Conservation (phyloP, 345 rosid species). For the Populus pruinosa region DNA sequence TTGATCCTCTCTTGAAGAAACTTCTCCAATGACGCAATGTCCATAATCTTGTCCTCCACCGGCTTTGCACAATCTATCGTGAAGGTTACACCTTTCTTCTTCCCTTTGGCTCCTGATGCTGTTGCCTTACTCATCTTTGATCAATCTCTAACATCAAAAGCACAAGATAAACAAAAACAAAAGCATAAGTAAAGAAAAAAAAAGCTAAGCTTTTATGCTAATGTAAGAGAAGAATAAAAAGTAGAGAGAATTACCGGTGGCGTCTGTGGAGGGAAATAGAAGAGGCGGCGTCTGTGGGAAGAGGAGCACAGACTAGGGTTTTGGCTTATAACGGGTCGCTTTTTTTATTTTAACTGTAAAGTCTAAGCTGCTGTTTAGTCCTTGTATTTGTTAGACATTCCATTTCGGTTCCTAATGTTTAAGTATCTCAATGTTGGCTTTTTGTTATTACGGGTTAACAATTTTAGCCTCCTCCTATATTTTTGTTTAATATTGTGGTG, state of each 20-base stretch:
- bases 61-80: constrained; percentile 64
- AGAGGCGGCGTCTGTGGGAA: not conserved
- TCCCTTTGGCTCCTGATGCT: constrained; percentile 25
- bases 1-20: constrained; percentile 73
- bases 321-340: not conserved
- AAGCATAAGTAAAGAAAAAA: not conserved
- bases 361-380: not conserved
- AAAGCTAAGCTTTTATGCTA: not conserved
- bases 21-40: constrained; percentile 66
- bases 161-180: not conserved
- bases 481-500: too few species aligned
- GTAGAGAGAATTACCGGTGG: not conserved
- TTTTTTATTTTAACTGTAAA: not conserved
- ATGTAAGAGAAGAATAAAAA: not conserved
- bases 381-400: not conserved
- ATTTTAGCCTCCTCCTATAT: too few species aligned
- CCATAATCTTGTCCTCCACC: constrained; percentile 76
- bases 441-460: too few species aligned
- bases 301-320: not conserved
- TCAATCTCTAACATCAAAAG: not conserved
- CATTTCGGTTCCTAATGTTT: not conserved
- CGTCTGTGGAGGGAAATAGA: not conserved
- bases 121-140: constrained; percentile 8
- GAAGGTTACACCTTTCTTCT: constrained; percentile 54
- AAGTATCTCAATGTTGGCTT: not conserved